Base-by-base conservation (phyloP, 352 stramenopile genomes). In the Phytophthora cryptogea region DNA sequence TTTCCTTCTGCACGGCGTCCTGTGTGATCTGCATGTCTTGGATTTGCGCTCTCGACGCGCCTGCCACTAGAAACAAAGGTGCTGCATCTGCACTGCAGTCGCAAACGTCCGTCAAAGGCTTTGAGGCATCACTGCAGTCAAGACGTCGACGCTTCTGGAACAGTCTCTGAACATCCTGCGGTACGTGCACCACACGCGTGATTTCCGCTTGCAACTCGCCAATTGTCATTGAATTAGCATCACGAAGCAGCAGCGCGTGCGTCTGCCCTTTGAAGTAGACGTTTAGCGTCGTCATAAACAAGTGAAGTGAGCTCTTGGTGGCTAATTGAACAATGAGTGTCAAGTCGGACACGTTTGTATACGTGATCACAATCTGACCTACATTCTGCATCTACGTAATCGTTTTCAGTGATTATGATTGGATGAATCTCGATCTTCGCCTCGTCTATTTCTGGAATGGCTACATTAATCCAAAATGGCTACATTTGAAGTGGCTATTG, bases 121-220 rank as follows among this genome's bases (percentile, higher is more conserved):
- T 54, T 4, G 16, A 43, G 20, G 30, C 8, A 49, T 72, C 52
- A 26, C 57, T 69, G 42, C 60, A 68, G 44, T 87, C 67, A 11
- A 91, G 40, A 30, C 78, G 73, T 9, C 70, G 74, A 41, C 76
- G 80, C 41, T 76, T 68, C 55, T 86, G 68, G 60, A 91, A 88
- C 28, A 86, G 63, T 33, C 82, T 72, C 63, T 89, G 82, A 4
- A 68, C 67, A 4, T 89, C 82, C 10, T 9, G 36, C 3, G 68
- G 39, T 0, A 89, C 64, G 23, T 30, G 23, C 23, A 80, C 48
- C 23, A 65, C 37, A 7, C 33, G 17, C 37, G 68, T 61, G 9
- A 91, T 56, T 17, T 75, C 20, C 3, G 54, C 37, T 45, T 88
- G 82, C 11, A 86, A 39, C 33, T 84, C 49, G 13, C 26, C 66